Evolutionary conservation across 208 protist genomes (phyloP), one percentile per base, ranked within the genome.

Genomic region (Lotmaria passim): DNA sequence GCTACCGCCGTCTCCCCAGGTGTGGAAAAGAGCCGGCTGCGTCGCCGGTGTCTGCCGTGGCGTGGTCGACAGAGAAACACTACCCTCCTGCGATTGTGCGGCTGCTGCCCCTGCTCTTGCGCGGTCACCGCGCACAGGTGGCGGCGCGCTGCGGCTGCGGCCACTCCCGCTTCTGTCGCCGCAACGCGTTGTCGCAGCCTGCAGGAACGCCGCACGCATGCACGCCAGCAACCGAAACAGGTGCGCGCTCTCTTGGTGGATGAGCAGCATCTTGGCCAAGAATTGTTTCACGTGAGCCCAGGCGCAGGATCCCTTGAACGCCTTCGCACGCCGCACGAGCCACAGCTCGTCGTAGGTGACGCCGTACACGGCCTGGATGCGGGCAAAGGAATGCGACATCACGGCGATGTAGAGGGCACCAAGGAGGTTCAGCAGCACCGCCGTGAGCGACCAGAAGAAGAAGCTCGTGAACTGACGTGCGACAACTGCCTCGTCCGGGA

Each of bases 301-400:
- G 4, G 60, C 46, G 47, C 14, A 46, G n/a, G 47, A 31, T 33
- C 34, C 21, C 4, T 46, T 28, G 14, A 66, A 24, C 41, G 47
- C 21, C 30, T 36, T 26, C 33, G 46, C 15, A 14, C 46, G 28
- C 3, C 60, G 60, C 46, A 31, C 12, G 11, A 52, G 3, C 60
- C 60, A 66, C 60, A 17, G 41, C 14, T 34, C 60, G 8, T 66
- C 60, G n/a, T 56, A 66, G 21, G 50, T 58, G 52, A 21, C 63
- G n/a, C 63, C 63, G 52, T 52, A 69, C 21, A 69, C 39, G 14
- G 51, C 52, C 19, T 60, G 36, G 46, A 60, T 48, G 30, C 51
- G 51, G 41, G 26, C 21, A 41, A 69, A 46, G 21, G 38, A 39
- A 28, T 73, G 36, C 28, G 39, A 28, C 17, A 73, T 28, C 31